A percentile compares a stretch with the other conserved stretches of the same genome.
Evolutionary conservation across 192 early-diverging fungal species (phyloP).

Genomic region (Coemansia reversa): DNA sequence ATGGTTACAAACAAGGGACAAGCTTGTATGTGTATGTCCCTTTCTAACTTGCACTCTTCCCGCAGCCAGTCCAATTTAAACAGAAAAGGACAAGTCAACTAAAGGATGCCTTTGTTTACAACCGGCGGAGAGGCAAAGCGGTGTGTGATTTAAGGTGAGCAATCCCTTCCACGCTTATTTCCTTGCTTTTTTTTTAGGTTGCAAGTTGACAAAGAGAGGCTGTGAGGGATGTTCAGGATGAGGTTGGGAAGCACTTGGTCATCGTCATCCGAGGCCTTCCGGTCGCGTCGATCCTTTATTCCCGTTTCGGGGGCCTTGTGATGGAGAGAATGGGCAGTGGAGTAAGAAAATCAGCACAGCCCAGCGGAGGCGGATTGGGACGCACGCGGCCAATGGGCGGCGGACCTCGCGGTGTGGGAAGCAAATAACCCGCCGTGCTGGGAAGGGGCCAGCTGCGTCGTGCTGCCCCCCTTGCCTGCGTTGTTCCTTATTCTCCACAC

Average conservation of each 20-base stretch:
- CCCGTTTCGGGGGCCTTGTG: background rate
- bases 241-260: background rate
- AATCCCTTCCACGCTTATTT: background rate
- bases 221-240: background rate
- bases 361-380: background rate
- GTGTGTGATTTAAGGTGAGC: background rate
- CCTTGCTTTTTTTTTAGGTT: background rate
- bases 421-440: slow-evolving; percentile 3
- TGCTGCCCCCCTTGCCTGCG: background rate
- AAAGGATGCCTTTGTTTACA: background rate
- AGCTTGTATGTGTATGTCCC: background rate
- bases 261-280: background rate
- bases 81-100: background rate
- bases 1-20: background rate
- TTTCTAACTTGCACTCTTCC: background rate
- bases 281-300: slow-evolving; percentile 1
- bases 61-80: background rate
- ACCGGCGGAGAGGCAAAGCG: background rate
- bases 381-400: slow-evolving; percentile 5
- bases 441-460: background rate
- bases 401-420: slow-evolving; percentile 5
- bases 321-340: background rate
- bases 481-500: background rate
- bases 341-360: slow-evolving; percentile 1
- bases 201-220: background rate